A percentile compares a stretch with the other conserved stretches of the same genome.
Conservation (phyloP, 2,329 filamentous ascomycete species). For the Ceratocystis colombiana region DNA sequence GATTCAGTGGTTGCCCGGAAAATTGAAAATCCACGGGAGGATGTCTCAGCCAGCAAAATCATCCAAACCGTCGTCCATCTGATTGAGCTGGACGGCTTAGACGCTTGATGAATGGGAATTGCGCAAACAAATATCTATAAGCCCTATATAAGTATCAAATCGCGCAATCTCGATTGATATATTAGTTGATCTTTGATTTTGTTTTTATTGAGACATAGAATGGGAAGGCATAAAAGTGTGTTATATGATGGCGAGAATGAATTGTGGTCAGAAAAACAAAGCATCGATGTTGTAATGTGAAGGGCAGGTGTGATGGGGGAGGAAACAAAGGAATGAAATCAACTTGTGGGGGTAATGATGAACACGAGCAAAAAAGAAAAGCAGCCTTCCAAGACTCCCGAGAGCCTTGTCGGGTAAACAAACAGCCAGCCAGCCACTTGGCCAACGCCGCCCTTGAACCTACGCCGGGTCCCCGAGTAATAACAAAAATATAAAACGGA, state of each 20-base stretch:
- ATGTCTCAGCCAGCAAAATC: conserved; percentile 52
- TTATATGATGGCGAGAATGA: conserved; percentile 1
- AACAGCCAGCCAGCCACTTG: conserved; percentile 24
- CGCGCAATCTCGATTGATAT: conserved; percentile 1
- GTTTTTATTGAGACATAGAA: conserved; percentile 8
- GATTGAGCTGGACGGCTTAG: conserved; percentile 82
- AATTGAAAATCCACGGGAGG: conserved; percentile 57
- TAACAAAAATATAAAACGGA: conserved; percentile 3
- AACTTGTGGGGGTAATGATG: neutral
- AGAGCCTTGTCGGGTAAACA: conserved; percentile 10
- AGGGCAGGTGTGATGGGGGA: neutral
- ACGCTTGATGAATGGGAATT: conserved; percentile 39
- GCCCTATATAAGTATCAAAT: neutral
- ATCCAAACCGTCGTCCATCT: conserved; percentile 68
- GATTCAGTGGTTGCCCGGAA: conserved; percentile 73
- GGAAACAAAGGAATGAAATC: conserved; percentile 10
- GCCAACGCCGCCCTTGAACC: conserved; percentile 20
- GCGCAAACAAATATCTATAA: neutral
- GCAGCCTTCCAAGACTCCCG: neutral
- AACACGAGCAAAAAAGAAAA: conserved; percentile 15
- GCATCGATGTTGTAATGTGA: conserved; percentile 8
- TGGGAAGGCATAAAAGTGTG: neutral
- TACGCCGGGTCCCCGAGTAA: conserved; percentile 20
- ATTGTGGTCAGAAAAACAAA: neutral
- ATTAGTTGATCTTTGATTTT: conserved; percentile 1